These are phyloP conservation scores for Lactifluus subvellereus DNA, from an alignment of 768 basidiomycete species.

Conservation along the genomic window DNA sequence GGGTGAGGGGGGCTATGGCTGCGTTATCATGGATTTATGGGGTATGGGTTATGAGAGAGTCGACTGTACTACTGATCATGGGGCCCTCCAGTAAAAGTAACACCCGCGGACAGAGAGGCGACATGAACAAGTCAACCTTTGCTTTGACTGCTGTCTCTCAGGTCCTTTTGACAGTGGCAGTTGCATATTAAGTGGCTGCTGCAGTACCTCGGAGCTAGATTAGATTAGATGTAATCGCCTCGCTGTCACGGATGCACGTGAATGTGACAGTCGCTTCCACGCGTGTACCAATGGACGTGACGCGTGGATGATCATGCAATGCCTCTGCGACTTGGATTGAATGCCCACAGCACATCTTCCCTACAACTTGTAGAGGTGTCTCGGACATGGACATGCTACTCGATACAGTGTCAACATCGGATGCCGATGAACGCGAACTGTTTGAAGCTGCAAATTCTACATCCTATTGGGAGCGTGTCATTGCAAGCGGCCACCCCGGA, in stretches of 20 bases:
- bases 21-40: too few species aligned
- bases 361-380: background rate
- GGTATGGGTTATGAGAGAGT: too few species aligned
- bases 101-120: too few species aligned
- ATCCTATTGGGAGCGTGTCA: slow-evolving; percentile 17
- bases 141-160: too few species aligned
- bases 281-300: background rate
- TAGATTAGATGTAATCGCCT: background rate
- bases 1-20: too few species aligned
- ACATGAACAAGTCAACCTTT: too few species aligned
- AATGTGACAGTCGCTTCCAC: slow-evolving; percentile 3
- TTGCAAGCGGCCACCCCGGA: background rate
- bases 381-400: background rate
- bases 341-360: background rate
- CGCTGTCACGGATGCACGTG: slow-evolving; percentile 6
- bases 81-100: too few species aligned
- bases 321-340: background rate
- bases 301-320: background rate
- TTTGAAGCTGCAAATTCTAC: slow-evolving; percentile 11
- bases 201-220: too few species aligned
- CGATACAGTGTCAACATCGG: slow-evolving; percentile 17
- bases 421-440: slow-evolving; percentile 18
- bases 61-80: too few species aligned
- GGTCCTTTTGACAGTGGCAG: too few species aligned
- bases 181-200: too few species aligned